phyloP scores from a whole-genome alignment of 352 stramenopile genomes.

The Phytophthora uliginosa region DNA sequence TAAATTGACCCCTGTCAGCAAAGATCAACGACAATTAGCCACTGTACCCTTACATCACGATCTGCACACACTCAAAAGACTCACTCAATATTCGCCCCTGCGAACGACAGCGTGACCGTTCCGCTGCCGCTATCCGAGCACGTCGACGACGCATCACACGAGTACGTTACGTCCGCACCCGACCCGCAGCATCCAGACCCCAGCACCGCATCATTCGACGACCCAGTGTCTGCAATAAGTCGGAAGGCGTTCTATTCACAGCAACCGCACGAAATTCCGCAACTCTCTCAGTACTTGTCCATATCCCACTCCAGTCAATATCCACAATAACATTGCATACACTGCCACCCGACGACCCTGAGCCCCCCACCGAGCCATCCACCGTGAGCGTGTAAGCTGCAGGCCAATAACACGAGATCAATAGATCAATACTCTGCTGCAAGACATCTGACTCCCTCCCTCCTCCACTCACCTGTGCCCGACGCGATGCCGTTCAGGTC shows the following conservation, averaged over 20 bases:
- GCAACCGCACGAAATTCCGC: not conserved
- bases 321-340: slow-evolving; percentile 21
- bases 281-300: not conserved
- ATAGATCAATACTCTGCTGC: not conserved
- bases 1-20: slow-evolving; percentile 63
- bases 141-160: slow-evolving; percentile 71
- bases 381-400: slow-evolving; percentile 54
- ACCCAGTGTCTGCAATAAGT: slow-evolving; percentile 86
- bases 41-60: not conserved
- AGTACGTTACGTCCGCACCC: slow-evolving; percentile 62
- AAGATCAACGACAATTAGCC: not conserved
- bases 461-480: slow-evolving; percentile 40
- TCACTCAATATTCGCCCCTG: slow-evolving; percentile 74
- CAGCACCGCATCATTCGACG: slow-evolving; percentile 84
- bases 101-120: slow-evolving; percentile 57
- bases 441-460: not conserved
- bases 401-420: not conserved
- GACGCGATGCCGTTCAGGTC: slow-evolving; percentile 53
- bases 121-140: slow-evolving; percentile 45
- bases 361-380: slow-evolving; percentile 34
- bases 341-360: slow-evolving; percentile 29
- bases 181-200: slow-evolving; percentile 66
- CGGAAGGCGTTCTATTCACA: slow-evolving; percentile 70
- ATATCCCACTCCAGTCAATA: not conserved
- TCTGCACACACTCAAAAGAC: slow-evolving; percentile 9